phyloP scores from a whole-genome alignment of 2,329 filamentous ascomycete genomes.

The Pseudogymnoascus verrucosus region DNA sequence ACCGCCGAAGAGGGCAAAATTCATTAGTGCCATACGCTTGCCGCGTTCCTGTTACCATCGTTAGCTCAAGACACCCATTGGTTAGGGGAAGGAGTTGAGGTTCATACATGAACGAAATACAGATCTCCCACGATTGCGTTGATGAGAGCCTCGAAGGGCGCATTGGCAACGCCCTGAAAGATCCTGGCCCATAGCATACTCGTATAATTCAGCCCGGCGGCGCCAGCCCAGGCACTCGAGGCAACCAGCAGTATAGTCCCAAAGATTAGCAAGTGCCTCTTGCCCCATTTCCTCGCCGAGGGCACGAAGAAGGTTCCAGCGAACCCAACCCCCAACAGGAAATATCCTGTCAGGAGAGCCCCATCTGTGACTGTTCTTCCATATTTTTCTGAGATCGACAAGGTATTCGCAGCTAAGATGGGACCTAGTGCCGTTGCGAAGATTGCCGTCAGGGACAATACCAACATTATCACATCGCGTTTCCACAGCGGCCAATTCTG shows the following conservation, averaged over 20 bases:
- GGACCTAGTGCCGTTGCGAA: conserved; percentile 79
- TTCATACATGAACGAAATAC: conserved; percentile 74
- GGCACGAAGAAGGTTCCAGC: conserved; percentile 82
- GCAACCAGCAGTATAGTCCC: conserved; percentile 66
- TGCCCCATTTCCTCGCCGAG: conserved; percentile 83
- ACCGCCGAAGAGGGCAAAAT: conserved; percentile 62
- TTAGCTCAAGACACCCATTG: conserved; percentile 3
- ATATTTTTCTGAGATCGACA: conserved; percentile 66
- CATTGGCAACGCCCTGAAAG: conserved; percentile 77
- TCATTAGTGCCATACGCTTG: conserved; percentile 75
- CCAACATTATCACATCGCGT: conserved; percentile 70
- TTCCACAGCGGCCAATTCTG: conserved; percentile 82
- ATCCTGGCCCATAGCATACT: conserved; percentile 71
- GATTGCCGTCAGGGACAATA: conserved; percentile 72
- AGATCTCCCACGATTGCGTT: conserved; percentile 85
- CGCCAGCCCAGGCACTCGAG: conserved; percentile 72
- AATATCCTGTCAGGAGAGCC: conserved; percentile 79
- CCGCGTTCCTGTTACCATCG: conserved; percentile 52
- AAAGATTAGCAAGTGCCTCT: conserved; percentile 77
- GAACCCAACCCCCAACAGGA: conserved; percentile 72
- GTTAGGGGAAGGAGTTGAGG: conserved; percentile 24
- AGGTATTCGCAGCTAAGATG: conserved; percentile 79
- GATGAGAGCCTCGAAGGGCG: conserved; percentile 83
- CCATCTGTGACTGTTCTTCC: conserved; percentile 60
- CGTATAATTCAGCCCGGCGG: conserved; percentile 56